Percentiles rank a stretch among this genome's conserved stretches.
phyloP scores from a whole-genome alignment of 768 basidiomycete genomes.

The Lactarius tabidus region DNA sequence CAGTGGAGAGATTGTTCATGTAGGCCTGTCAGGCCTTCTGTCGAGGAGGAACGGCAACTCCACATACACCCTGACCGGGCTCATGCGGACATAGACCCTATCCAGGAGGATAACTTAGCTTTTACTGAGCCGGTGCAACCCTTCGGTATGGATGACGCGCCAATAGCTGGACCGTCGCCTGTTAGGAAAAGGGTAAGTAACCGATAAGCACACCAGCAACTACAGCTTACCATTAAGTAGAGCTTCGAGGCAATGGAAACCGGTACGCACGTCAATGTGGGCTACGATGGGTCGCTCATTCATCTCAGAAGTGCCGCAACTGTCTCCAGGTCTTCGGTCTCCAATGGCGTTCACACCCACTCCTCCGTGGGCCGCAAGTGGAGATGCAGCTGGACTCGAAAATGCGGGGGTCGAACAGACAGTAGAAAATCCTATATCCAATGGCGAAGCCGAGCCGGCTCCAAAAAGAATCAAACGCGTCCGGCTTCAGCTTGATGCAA shows the following conservation, averaged over 20 bases:
- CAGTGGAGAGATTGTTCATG: neutral
- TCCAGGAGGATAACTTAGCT: constrained; percentile 26
- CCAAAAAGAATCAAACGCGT: constrained; percentile 45
- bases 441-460: neutral
- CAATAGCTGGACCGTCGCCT: neutral
- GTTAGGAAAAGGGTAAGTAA: constrained; percentile 22
- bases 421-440: neutral
- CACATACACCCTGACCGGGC: constrained; percentile 16
- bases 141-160: neutral
- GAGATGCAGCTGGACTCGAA: neutral
- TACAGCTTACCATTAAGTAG: constrained; percentile 1
- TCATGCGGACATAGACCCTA: constrained; percentile 32
- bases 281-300: neutral
- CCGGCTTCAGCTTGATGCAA: constrained; percentile 59
- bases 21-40: neutral
- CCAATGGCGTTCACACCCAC: constrained; percentile 15
- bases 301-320: constrained; percentile 2
- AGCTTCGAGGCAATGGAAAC: constrained; percentile 15
- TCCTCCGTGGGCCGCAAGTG: constrained; percentile 12
- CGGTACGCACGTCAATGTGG: constrained; percentile 2
- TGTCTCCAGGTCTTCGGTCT: constrained; percentile 3
- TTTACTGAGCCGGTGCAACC: constrained; percentile 4
- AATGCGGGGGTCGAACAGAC: neutral
- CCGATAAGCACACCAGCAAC: neutral
- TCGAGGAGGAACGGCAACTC: constrained; percentile 2